A percentile compares a stretch with the other conserved stretches of the same genome.
Conservation (phyloP, 495 filamentous ascomycete species). For the Diplogelasinospora grovesii region DNA sequence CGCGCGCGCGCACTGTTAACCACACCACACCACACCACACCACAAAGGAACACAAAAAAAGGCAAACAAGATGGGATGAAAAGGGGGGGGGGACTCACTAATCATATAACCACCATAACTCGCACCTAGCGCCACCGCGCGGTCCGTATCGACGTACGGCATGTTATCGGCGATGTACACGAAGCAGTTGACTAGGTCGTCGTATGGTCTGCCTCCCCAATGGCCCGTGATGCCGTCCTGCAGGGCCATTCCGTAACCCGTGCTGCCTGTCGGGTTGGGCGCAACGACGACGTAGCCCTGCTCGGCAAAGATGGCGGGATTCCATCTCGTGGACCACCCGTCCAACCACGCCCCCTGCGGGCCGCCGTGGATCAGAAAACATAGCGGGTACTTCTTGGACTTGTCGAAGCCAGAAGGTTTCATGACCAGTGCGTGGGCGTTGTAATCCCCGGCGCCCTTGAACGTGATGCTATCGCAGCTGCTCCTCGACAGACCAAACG, state of each 20-base stretch:
- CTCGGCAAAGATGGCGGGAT: conserved; percentile 84
- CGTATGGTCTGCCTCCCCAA: conserved; percentile 77
- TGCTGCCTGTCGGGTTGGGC: conserved; percentile 86
- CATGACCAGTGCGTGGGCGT: conserved; percentile 72
- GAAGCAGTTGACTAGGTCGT: conserved; percentile 73
- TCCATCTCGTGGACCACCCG: conserved; percentile 84
- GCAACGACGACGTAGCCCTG: conserved; percentile 82
- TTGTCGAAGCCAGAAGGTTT: conserved; percentile 74
- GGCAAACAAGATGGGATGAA: background rate
- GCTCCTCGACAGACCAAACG: conserved; percentile 57
- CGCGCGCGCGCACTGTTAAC: too few relatives aligned
- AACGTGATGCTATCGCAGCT: conserved; percentile 71
- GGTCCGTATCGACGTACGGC: conserved; percentile 64
- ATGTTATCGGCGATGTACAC: conserved; percentile 69
- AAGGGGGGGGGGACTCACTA: conserved; percentile 30
- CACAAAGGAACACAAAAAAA: background rate
- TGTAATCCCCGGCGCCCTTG: conserved; percentile 40
- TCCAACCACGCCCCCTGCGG: conserved; percentile 83
- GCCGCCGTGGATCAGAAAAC: conserved; percentile 82
- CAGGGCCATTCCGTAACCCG: conserved; percentile 75
- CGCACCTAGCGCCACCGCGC: conserved; percentile 77
- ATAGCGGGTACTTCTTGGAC: conserved; percentile 69
- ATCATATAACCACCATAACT: conserved; percentile 88
- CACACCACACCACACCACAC: background rate
- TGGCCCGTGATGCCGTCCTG: conserved; percentile 66